These are phyloP conservation scores for Pseudocercospora macadamiae DNA, from an alignment of 2,329 filamentous ascomycete genomes.

Conservation along the genomic window DNA sequence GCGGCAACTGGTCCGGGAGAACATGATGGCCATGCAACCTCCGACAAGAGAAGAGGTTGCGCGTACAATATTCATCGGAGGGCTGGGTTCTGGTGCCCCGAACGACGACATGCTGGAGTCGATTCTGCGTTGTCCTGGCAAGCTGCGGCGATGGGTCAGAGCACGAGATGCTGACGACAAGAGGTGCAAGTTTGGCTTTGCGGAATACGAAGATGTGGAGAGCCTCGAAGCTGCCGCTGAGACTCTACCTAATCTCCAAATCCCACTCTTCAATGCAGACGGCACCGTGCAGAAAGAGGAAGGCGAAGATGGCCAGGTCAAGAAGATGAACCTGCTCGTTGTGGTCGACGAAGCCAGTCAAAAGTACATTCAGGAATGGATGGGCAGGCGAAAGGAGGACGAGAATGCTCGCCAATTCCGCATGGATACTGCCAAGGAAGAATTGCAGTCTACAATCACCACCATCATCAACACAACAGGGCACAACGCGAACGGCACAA, in stretches of 20 bases:
- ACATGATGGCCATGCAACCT: slow-evolving; percentile 61
- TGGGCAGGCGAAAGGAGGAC: slow-evolving; percentile 67
- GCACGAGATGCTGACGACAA: slow-evolving; percentile 78
- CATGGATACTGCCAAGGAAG: slow-evolving; percentile 68
- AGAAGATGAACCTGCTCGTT: slow-evolving; percentile 44
- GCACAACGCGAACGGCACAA: slow-evolving; percentile 32
- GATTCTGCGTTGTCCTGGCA: slow-evolving; percentile 74
- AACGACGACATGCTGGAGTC: slow-evolving; percentile 78
- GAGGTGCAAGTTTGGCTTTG: slow-evolving; percentile 88
- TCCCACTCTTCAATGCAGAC: slow-evolving; percentile 67
- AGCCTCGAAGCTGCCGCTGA: slow-evolving; percentile 84
- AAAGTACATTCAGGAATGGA: slow-evolving; percentile 83
- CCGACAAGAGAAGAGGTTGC: slow-evolving; percentile 89
- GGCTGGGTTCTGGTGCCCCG: slow-evolving; percentile 76
- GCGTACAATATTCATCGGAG: slow-evolving; percentile 85
- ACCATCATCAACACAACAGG: slow-evolving; percentile 70
- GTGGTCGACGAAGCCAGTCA: slow-evolving; percentile 80
- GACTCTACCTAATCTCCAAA: slow-evolving; percentile 77
- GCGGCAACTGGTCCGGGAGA: slow-evolving; percentile 35
- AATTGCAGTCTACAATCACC: slow-evolving; percentile 68
- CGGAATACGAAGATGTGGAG: slow-evolving; percentile 89
- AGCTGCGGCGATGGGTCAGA: slow-evolving; percentile 80
- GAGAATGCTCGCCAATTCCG: slow-evolving; percentile 65
- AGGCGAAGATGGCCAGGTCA: slow-evolving; percentile 37
- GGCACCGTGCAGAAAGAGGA: slow-evolving; percentile 46